phyloP scores from a whole-genome alignment of 805 yeast species.

The Cyberlindnera petersonii region DNA sequence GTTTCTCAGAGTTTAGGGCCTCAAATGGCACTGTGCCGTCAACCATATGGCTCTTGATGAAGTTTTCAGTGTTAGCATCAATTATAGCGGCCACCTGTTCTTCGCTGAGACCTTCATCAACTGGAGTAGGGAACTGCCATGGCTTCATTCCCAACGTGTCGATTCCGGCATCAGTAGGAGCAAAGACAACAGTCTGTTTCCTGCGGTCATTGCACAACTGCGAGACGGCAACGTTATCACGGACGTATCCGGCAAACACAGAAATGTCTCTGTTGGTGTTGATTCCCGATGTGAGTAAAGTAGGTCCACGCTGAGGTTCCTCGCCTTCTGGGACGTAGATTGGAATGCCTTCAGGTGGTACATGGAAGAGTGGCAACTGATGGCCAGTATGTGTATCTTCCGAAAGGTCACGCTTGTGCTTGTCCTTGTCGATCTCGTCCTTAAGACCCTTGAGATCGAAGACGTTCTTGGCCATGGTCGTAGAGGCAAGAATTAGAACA shows the following conservation, averaged over 20 bases:
- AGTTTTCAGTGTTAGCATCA: conserved; percentile 48
- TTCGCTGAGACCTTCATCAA: conserved; percentile 36
- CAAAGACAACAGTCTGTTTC: conserved; percentile 50
- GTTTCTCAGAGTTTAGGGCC: conserved; percentile 14
- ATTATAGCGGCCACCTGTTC: conserved; percentile 46
- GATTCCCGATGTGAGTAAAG: conserved; percentile 30
- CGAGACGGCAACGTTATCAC: conserved; percentile 54
- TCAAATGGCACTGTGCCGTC: conserved; percentile 27
- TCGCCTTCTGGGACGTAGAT: conserved; percentile 27
- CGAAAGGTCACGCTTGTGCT: conserved; percentile 1
- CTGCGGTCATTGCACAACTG: conserved; percentile 43
- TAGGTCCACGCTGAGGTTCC: conserved; percentile 28
- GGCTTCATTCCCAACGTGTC: conserved; percentile 53
- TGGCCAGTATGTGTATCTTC: not conserved
- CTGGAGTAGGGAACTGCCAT: conserved; percentile 70
- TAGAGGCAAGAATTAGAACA: not conserved
- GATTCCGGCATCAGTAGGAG: conserved; percentile 68
- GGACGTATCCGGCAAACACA: conserved; percentile 65
- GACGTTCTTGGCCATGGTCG: conserved; percentile 10
- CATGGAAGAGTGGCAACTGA: conserved; percentile 21
- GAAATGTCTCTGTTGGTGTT: conserved; percentile 41
- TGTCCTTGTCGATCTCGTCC: conserved; percentile 1
- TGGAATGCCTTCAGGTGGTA: conserved; percentile 10
- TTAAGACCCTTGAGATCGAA: conserved; percentile 6
- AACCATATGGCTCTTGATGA: conserved; percentile 62